Evolutionary conservation across 1,284 basidiomycete species (phyloP).

Genomic region (Cryptococcus wingfieldii): DNA sequence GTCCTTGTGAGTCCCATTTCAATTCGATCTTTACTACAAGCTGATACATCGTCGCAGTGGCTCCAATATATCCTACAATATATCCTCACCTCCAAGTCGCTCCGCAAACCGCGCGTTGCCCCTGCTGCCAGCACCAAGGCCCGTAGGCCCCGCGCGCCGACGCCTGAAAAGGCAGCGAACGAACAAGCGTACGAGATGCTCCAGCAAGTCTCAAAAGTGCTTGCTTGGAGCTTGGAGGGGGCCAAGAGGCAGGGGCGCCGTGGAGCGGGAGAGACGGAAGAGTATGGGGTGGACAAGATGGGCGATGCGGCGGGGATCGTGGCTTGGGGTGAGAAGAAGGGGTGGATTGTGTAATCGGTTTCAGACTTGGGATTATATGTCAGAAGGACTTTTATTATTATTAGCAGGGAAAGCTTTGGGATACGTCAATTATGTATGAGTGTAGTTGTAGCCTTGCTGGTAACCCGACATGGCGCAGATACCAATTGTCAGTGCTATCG

Average conservation of each 20-base stretch:
- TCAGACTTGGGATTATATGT: neutral
- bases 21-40: neutral
- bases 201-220: slow-evolving; percentile 5
- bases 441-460: too few relatives aligned
- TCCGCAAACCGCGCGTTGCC: slow-evolving; percentile 23
- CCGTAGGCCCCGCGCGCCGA: too few relatives aligned
- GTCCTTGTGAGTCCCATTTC: slow-evolving; percentile 63
- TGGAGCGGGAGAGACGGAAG: slow-evolving; percentile 4
- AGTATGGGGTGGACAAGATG: neutral
- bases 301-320: slow-evolving; percentile 4
- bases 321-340: slow-evolving; percentile 4
- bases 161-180: too few relatives aligned
- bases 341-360: slow-evolving; percentile 1
- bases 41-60: slow-evolving; percentile 31
- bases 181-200: slow-evolving; percentile 10
- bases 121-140: too few relatives aligned
- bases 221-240: slow-evolving; percentile 6
- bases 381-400: neutral
- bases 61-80: slow-evolving; percentile 37
- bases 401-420: too few relatives aligned
- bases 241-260: neutral
- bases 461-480: too few relatives aligned
- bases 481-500: too few relatives aligned
- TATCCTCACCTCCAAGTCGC: slow-evolving; percentile 28
- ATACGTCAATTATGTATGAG: too few relatives aligned